Base-by-base conservation (phyloP, 176 grass and related monocot genomes). In the Musa schizocarpa region DNA sequence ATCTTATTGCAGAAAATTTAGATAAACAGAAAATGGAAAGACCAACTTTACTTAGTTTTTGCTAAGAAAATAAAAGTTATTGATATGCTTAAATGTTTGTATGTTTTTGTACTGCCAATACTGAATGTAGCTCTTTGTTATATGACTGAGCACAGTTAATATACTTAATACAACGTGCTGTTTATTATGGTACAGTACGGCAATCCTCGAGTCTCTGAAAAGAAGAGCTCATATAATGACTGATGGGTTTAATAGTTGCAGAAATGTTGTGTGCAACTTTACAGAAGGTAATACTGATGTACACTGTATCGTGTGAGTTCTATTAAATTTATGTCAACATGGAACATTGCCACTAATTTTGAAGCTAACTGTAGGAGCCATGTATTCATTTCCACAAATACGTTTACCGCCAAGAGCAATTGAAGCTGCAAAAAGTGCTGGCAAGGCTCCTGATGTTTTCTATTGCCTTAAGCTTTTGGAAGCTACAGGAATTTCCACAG, bases 321-420 rank as follows among this genome's bases (percentile, higher is more conserved):
- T 54, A 51, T 16, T 2, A 14, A 69, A 22, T 11, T 61, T 73
- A 26, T 59, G 11, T 22, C 58, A 7, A 25, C 11, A 16, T 56
- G n/a, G 10, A 27, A 63, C 24, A 7, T 63, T 43, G 26, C 54
- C 10, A 12, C 27, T 70, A 57, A 63, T 26, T 1, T 64, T 8
- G 64, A 53, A 17, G 77, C 70, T 81, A 83, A 29, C 71, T 75
- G 23, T 82, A 99, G 95, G 95, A 80, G 95, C 95, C 76, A 99
- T 99, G 95, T 99, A 99, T 79, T 99, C 95, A 17, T 99, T 99
- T 63, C 95, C 95, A 12, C 95, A 99, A 88, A 89, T 99, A 89
- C 80, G 82, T 21, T 80, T 99, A 71, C 95, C 95, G 1, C 86
- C 81, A 54, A 94, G 64, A 86, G 91, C 91, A 54, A 94, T 99